These are phyloP conservation scores for Agaricus bisporus DNA, from an alignment of 768 basidiomycete species.

Conservation along the genomic window DNA sequence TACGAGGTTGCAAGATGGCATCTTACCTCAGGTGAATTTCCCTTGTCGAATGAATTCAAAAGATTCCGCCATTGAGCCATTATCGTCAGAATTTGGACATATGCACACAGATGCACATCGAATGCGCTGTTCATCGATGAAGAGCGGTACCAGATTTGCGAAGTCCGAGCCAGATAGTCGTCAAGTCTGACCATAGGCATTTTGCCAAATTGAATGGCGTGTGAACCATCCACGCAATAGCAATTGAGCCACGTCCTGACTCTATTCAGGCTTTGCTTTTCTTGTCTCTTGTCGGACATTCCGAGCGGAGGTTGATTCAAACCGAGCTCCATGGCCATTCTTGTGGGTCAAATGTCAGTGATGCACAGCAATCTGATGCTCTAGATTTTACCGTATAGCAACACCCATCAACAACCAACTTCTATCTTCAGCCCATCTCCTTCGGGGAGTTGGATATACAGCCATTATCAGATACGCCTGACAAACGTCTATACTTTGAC, in stretches of 20 bases:
- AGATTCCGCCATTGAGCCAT: conserved; percentile 40
- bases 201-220: conserved; percentile 73
- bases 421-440: conserved; percentile 64
- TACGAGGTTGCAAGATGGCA: not conserved
- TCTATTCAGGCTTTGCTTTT: conserved; percentile 63
- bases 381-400: conserved; percentile 48
- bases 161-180: conserved; percentile 50
- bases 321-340: conserved; percentile 70
- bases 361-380: not conserved
- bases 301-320: conserved; percentile 49
- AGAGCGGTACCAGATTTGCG: conserved; percentile 41
- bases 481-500: conserved; percentile 67
- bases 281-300: conserved; percentile 55
- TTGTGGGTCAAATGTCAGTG: conserved; percentile 17
- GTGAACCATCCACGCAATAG: conserved; percentile 68
- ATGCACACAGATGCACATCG: conserved; percentile 45
- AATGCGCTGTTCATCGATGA: conserved; percentile 32
- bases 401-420: conserved; percentile 71
- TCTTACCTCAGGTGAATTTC: conserved; percentile 1
- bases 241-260: conserved; percentile 73
- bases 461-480: conserved; percentile 71
- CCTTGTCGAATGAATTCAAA: conserved; percentile 7
- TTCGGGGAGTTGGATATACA: conserved; percentile 55
- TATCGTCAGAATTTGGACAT: conserved; percentile 44
- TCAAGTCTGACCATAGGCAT: conserved; percentile 60